Percentiles rank a stretch among this genome's conserved stretches.
Conservation (phyloP, 2,329 filamentous ascomycete species). For the Neofusicoccum sp. region DNA sequence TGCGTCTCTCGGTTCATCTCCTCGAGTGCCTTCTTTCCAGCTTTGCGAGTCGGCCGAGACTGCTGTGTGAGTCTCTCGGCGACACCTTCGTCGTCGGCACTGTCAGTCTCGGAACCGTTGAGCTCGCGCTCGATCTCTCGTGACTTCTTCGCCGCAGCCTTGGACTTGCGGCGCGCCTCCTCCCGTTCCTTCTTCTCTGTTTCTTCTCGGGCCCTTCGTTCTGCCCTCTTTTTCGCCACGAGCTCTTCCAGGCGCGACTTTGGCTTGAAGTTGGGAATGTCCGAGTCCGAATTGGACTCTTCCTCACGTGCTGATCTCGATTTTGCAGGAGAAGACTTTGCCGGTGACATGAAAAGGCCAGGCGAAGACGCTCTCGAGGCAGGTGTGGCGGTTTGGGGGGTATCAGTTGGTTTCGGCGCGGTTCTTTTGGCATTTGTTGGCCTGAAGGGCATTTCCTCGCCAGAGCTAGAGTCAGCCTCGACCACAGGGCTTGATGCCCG, state of each 20-base stretch:
- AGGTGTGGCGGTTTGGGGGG: background rate
- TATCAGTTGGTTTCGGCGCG: background rate
- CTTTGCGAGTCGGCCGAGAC: constrained; percentile 71
- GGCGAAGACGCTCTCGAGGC: constrained; percentile 43
- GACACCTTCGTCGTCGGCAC: constrained; percentile 56
- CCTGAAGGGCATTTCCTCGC: constrained; percentile 16
- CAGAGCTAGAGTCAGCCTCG: constrained; percentile 21
- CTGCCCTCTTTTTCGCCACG: constrained; percentile 69
- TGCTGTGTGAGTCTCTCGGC: constrained; percentile 60
- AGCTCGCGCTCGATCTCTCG: constrained; percentile 33
- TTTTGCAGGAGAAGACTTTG: constrained; percentile 27
- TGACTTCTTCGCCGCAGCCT: constrained; percentile 20
- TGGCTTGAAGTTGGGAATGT: constrained; percentile 47
- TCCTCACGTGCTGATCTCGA: constrained; percentile 31
- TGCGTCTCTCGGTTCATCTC: constrained; percentile 92
- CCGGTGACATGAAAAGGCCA: constrained; percentile 58
- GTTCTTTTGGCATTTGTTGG: background rate
- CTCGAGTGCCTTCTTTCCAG: constrained; percentile 90
- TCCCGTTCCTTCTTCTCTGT: constrained; percentile 46
- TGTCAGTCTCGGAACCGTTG: constrained; percentile 40
- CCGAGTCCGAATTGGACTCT: constrained; percentile 40
- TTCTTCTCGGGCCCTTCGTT: constrained; percentile 66
- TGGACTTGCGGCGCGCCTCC: constrained; percentile 24
- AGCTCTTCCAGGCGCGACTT: constrained; percentile 67
- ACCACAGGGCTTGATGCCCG: constrained; percentile 5